phyloP scores from a whole-genome alignment of 2,329 filamentous ascomycete genomes.

The Aspergillus melleus region DNA sequence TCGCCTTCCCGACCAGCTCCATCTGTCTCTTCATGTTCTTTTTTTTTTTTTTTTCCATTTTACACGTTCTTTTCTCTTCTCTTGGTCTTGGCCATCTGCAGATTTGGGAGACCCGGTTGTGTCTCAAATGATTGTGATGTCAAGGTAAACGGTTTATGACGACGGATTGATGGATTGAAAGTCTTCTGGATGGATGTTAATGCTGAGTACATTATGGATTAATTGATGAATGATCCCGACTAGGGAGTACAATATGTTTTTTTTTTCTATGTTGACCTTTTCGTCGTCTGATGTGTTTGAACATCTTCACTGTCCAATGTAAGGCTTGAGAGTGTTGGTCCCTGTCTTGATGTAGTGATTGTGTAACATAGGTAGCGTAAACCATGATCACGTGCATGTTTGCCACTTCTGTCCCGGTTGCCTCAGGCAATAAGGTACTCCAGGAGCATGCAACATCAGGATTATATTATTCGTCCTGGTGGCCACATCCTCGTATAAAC shows the following conservation, averaged over 20 bases:
- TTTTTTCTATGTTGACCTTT: neutral
- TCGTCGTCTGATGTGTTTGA: no score
- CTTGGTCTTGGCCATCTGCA: conserved; percentile 10
- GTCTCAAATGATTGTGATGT: conserved; percentile 18
- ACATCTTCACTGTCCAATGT: no score
- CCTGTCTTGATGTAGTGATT: no score
- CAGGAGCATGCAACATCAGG: no score
- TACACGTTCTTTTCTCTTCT: neutral
- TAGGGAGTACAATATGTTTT: neutral
- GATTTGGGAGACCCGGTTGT: conserved; percentile 23
- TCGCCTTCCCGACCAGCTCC: neutral
- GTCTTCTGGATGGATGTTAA: conserved; percentile 22
- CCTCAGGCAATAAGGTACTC: no score
- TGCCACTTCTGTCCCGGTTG: no score
- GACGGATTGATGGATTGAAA: conserved; percentile 14
- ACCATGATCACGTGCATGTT: no score
- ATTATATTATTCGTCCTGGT: no score
- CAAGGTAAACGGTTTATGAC: conserved; percentile 17
- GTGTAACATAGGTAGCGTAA: no score
- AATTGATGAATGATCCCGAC: conserved; percentile 10
- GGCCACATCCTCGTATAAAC: no score
- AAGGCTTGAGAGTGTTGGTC: no score
- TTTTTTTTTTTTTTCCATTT: conserved; percentile 5
- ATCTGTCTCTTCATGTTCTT: conserved; percentile 1
- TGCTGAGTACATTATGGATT: conserved; percentile 21